Percentiles rank a stretch among this genome's conserved stretches.
Evolutionary conservation across 805 yeast species (phyloP).

Genomic region (Pichia cephalocereana): DNA sequence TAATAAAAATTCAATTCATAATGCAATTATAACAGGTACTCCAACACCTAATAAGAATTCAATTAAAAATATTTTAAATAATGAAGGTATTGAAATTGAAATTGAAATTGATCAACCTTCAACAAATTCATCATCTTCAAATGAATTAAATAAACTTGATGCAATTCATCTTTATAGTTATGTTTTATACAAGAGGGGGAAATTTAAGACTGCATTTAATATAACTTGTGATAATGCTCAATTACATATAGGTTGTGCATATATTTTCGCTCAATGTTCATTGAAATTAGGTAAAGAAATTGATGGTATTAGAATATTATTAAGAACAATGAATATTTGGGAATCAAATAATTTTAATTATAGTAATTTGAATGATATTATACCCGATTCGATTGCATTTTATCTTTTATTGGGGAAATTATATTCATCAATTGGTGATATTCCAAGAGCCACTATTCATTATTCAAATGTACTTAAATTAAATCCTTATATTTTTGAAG

Average conservation of each 20-base stretch:
- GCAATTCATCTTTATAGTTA: slow-evolving; percentile 63
- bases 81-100: neutral
- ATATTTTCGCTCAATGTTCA: slow-evolving; percentile 63
- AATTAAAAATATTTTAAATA: neutral
- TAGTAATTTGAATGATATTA: neutral
- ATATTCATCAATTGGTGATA: slow-evolving; percentile 48
- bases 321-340: slow-evolving; percentile 31
- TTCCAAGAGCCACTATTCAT: slow-evolving; percentile 53
- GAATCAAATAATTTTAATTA: slow-evolving; percentile 7
- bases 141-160: slow-evolving; percentile 33
- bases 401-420: slow-evolving; percentile 64
- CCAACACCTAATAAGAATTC: neutral
- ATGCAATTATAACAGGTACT: neutral
- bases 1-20: no score
- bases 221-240: slow-evolving; percentile 31
- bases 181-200: slow-evolving; percentile 48
- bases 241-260: slow-evolving; percentile 66
- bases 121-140: no score
- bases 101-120: no score
- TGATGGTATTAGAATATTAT: slow-evolving; percentile 53
- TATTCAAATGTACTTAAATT: slow-evolving; percentile 60
- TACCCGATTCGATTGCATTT: slow-evolving; percentile 66
- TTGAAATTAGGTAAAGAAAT: slow-evolving; percentile 41
- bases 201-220: slow-evolving; percentile 55
- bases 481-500: slow-evolving; percentile 82